A percentile compares a stretch with the other conserved stretches of the same genome.
These are phyloP conservation scores for Extremus antarcticus DNA, from an alignment of 495 filamentous ascomycete genomes.

Conservation along the genomic window DNA sequence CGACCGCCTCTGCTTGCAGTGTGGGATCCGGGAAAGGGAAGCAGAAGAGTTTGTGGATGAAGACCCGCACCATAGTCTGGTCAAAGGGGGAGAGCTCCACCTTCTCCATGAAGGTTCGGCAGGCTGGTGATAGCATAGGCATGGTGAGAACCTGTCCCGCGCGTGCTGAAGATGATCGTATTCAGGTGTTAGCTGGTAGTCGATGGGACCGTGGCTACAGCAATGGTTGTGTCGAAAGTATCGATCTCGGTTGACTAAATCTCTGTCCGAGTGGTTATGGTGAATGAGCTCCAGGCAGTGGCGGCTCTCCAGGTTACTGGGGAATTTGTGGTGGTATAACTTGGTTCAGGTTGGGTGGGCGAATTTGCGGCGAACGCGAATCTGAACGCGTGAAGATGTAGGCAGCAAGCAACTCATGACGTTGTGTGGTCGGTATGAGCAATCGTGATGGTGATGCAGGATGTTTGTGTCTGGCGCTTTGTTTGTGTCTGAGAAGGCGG, in stretches of 20 bases:
- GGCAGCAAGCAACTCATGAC: not conserved
- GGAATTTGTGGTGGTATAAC: too few relatives aligned
- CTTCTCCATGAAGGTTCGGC: not conserved
- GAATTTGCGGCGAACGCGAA: too few relatives aligned
- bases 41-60: slow-evolving; percentile 8
- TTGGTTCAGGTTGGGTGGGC: not conserved
- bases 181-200: too few relatives aligned
- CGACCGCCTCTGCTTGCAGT: not conserved
- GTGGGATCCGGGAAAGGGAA: not conserved
- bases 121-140: not conserved
- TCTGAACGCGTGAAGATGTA: not conserved
- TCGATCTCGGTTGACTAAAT: too few relatives aligned
- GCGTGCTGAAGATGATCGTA: too few relatives aligned
- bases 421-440: not conserved
- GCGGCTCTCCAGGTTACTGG: too few relatives aligned
- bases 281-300: too few relatives aligned
- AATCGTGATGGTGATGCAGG: not conserved
- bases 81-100: slow-evolving; percentile 6
- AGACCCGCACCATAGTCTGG: not conserved
- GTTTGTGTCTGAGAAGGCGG: not conserved
- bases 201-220: too few relatives aligned
- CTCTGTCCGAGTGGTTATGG: too few relatives aligned
- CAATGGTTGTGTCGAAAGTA: too few relatives aligned
- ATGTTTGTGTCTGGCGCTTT: not conserved
- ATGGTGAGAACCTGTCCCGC: too few relatives aligned